Evolutionary conservation across 1,284 basidiomycete genomes (phyloP).

Genomic region (Porodaedalea pini): DNA sequence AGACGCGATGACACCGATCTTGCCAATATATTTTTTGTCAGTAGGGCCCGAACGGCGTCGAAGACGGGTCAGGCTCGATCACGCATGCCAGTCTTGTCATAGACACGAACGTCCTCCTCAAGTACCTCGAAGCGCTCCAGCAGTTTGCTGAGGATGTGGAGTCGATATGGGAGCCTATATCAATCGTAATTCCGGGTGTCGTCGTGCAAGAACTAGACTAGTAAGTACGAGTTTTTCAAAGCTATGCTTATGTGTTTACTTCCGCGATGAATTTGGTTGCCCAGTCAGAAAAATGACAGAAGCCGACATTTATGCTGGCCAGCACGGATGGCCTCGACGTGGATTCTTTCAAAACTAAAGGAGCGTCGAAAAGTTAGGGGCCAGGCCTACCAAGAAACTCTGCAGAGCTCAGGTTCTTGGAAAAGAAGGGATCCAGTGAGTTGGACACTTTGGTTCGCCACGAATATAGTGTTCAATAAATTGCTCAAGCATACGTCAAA

Average conservation of each 20-base stretch:
- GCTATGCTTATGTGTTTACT: background rate
- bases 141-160: conserved; percentile 63
- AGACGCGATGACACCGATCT: background rate
- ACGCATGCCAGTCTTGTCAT: conserved; percentile 47
- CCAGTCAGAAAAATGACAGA: conserved; percentile 58
- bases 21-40: background rate
- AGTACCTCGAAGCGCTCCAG: conserved; percentile 57
- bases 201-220: conserved; percentile 72
- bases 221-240: conserved; percentile 40
- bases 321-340: conserved; percentile 65
- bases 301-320: conserved; percentile 57
- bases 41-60: background rate
- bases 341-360: conserved; percentile 63
- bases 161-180: conserved; percentile 41
- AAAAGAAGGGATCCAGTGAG: conserved; percentile 42
- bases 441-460: background rate
- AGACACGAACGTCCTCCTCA: conserved; percentile 71
- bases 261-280: conserved; percentile 8
- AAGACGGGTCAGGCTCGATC: background rate
- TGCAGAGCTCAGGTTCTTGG: conserved; percentile 54
- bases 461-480: background rate
- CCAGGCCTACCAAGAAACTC: conserved; percentile 65
- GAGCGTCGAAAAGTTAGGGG: conserved; percentile 56
- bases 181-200: conserved; percentile 63
- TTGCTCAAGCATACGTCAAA: conserved; percentile 44